A percentile compares a stretch with the other conserved stretches of the same genome.
phyloP scores from a whole-genome alignment of 139 green algal species.

The Coccomyxa sp. region DNA sequence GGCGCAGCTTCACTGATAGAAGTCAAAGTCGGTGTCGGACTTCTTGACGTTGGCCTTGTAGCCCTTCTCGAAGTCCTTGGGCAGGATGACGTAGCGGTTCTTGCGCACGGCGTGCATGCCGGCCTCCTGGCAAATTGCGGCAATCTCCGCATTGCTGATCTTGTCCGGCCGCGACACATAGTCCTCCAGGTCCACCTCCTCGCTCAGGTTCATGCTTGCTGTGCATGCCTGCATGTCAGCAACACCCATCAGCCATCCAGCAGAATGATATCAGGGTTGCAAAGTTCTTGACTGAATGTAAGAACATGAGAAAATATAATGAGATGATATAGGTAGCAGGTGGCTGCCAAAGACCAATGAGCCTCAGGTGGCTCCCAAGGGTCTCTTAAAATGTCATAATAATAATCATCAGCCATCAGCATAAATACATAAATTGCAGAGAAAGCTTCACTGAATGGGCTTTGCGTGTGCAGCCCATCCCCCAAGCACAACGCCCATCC shows the following conservation, averaged over 20 bases:
- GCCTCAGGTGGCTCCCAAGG: too few species aligned
- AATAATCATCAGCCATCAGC: too few species aligned
- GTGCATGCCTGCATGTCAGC: conserved; percentile 82
- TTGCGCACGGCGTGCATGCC: conserved; percentile 92
- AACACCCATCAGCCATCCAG: background rate
- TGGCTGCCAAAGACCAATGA: too few species aligned
- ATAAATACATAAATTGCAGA: too few species aligned
- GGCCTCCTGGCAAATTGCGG: conserved; percentile 84
- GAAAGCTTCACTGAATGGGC: too few species aligned
- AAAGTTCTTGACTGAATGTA: too few species aligned
- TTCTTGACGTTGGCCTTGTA: conserved; percentile 97
- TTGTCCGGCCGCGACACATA: conserved; percentile 96
- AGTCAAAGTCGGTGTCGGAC: conserved; percentile 87
- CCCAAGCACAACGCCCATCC: too few species aligned
- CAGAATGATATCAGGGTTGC: background rate
- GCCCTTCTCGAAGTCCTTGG: conserved; percentile 99
- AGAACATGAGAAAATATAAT: too few species aligned
- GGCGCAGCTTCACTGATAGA: conserved; percentile 80
- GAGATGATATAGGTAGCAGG: too few species aligned
- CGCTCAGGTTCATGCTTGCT: conserved; percentile 93
- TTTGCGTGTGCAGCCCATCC: too few species aligned
- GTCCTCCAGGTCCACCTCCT: conserved; percentile 99
- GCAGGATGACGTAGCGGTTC: conserved; percentile 97
- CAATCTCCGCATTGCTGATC: conserved; percentile 95
- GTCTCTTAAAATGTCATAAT: too few species aligned